Evolutionary conservation across 805 yeast genomes (phyloP), one percentile per base, ranked within the genome.

Genomic region (Brettanomyces bruxellensis): DNA sequence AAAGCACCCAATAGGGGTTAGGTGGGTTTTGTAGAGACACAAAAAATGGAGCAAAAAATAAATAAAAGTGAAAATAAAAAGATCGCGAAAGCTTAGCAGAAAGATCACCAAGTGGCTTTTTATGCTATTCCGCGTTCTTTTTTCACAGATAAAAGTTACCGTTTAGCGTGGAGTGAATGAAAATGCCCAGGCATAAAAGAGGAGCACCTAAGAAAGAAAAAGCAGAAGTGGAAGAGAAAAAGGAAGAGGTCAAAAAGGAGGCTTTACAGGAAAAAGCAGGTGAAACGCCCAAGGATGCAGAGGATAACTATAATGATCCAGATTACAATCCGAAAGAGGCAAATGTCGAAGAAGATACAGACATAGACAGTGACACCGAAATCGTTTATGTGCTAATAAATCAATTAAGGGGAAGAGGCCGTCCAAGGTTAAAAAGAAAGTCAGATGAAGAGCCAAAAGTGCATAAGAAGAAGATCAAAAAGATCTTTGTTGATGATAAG

Each of bases 401-500:
- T 41, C 56, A 55, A 38, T n/a, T 45, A 9, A 45, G 66, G 54
- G 53, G 67, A 44, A 48, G 69, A 47, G 58, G 70, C 40, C 39
- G 70, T 49, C 60, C 49, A 50, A 47, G 59, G 34, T 50, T 47
- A 58, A 56, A 51, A 43, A 49, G 47, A 46, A 54, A 50, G 59
- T 54, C 43, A 58, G 40, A 70, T 55, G 28, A 60, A 50, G 4
- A 59, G 51, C 30, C 58, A 43, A 2, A 53, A 46, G 38, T 55
- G 39, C 40, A 38, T 9, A n/a, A 56, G 49, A 75, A 30, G 66
- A 68, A 18, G 59, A 61, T 41, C 14, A 52, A 54, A 40, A 51
- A 47, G 28, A 50, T 47, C n/a, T 53, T 48, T 32, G 48, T 50
- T 36, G 89, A 85, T 57, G 85, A 77, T 40, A 76, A 79, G 25